Base-by-base conservation (phyloP, 768 basidiomycete species). In the Collybia sordida region DNA sequence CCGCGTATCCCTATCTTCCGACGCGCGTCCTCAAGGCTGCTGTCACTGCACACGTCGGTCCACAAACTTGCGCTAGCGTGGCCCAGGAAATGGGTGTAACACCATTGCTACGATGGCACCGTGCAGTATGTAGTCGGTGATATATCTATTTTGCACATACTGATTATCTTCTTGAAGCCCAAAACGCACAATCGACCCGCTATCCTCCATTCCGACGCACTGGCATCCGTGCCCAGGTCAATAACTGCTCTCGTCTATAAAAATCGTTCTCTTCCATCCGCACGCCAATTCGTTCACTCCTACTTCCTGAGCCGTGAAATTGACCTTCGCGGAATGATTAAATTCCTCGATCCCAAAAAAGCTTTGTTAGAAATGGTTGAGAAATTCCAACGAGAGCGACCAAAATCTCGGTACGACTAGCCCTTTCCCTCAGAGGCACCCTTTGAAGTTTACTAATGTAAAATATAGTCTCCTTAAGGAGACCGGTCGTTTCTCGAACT, bases 21-120 rank as follows among this genome's bases (percentile, higher is more conserved):
- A 93, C 92, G 18, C 85, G 91, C 47, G 93, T 93, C 19, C 71
- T 92, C 58, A 95, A 97, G 70, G 89, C 91, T 5, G 93, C 91
- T 12, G 83, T 96, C 50, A 93, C 90, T 36, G 91, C 93, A 47
- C 90, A 92, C 66, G 95, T 94, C 25, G 96, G 96, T 12, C 86
- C 91, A 14, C 72, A 81, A 56, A 86, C 88, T 4, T 93, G 91
- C 61, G 84, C 90, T 35, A 83, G 78, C 56, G 86, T 98, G 43
- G 95, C 95, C 21, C 82, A 85, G 50, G 90, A 93, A 69, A 85
- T 87, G 76, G 93, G 91, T 53, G 89, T 85, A 17, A 68, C 79
- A 18, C 85, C 86, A 3, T 75, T 95, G 23, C 65, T 95, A 41
- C 79, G 92, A 55, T 94, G 93, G 93, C 81, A 87, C 64, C 78